Conservation (phyloP, 257 asterid genomes). For the Solanum pimpinellifolium region DNA sequence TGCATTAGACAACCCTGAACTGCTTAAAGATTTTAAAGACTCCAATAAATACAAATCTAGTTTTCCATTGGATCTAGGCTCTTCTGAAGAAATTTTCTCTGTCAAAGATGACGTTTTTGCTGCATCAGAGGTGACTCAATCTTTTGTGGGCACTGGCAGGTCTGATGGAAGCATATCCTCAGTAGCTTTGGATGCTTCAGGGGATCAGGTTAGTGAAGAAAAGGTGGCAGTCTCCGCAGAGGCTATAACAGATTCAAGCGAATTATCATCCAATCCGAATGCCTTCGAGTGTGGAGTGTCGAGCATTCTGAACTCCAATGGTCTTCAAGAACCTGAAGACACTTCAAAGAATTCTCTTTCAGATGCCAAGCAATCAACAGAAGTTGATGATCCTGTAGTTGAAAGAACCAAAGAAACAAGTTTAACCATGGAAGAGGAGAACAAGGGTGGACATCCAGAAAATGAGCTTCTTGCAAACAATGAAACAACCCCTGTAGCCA, state of each 20-base stretch:
- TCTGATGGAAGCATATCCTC: conserved; percentile 10
- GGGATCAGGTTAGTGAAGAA: conserved; percentile 1
- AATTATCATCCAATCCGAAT: background rate
- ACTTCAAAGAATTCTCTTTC: conserved; percentile 3
- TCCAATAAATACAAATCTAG: conserved; percentile 6
- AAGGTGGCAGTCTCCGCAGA: background rate
- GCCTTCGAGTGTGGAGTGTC: background rate
- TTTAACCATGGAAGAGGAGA: conserved; percentile 3
- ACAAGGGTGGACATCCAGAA: conserved; percentile 4
- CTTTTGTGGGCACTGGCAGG: conserved; percentile 1
- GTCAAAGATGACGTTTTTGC: conserved; percentile 7
- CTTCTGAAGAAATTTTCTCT: conserved; percentile 15
- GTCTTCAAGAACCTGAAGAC: conserved; percentile 3
- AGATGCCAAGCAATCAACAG: background rate
- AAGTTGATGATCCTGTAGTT: conserved; percentile 2
- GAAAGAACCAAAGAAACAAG: conserved; percentile 7
- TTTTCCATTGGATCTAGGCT: conserved; percentile 13
- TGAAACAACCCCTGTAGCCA: background rate
- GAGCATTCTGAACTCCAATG: background rate
- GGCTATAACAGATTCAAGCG: conserved; percentile 4
- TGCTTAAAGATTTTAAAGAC: conserved; percentile 19
- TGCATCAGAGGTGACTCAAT: conserved; percentile 7
- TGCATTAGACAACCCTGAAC: conserved; percentile 4
- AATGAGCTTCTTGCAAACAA: conserved; percentile 9
- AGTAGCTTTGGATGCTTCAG: conserved; percentile 1